phyloP scores from a whole-genome alignment of 75 land plant genomes.

The Pinus tabuliformis region DNA sequence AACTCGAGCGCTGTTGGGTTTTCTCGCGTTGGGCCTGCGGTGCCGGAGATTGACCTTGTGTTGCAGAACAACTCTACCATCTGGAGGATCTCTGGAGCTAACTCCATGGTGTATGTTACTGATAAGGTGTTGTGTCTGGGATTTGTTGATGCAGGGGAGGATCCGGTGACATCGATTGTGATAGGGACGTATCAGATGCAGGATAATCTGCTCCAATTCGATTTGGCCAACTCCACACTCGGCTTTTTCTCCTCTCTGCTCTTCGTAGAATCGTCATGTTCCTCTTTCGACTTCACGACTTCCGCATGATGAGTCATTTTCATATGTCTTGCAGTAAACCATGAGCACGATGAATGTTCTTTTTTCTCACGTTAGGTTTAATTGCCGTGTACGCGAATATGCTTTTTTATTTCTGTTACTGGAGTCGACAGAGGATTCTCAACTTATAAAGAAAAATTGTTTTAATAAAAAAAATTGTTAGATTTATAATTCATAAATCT shows the following conservation, averaged over 20 bases:
- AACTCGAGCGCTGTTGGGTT: constrained; percentile 20
- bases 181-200: constrained; percentile 49
- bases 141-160: constrained; percentile 38
- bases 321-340: too few relatives aligned
- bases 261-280: constrained; percentile 23
- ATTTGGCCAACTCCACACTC: constrained; percentile 31
- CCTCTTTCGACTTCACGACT: constrained; percentile 42
- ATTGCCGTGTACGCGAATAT: too few relatives aligned
- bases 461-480: too few relatives aligned
- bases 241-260: constrained; percentile 39
- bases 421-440: too few relatives aligned
- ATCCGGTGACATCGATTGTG: constrained; percentile 19
- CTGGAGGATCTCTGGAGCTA: constrained; percentile 56
- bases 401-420: too few relatives aligned
- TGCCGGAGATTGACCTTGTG: constrained; percentile 54
- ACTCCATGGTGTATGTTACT: constrained; percentile 45
- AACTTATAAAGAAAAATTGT: too few relatives aligned
- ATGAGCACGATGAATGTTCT: too few relatives aligned
- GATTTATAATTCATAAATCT: too few relatives aligned
- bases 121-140: constrained; percentile 48
- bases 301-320: neutral
- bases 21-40: constrained; percentile 44
- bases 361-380: neutral
- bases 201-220: constrained; percentile 48
- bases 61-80: constrained; percentile 23